Conservation (phyloP, 371 early-diverging fungal genomes). For the Mortierella sp. region DNA sequence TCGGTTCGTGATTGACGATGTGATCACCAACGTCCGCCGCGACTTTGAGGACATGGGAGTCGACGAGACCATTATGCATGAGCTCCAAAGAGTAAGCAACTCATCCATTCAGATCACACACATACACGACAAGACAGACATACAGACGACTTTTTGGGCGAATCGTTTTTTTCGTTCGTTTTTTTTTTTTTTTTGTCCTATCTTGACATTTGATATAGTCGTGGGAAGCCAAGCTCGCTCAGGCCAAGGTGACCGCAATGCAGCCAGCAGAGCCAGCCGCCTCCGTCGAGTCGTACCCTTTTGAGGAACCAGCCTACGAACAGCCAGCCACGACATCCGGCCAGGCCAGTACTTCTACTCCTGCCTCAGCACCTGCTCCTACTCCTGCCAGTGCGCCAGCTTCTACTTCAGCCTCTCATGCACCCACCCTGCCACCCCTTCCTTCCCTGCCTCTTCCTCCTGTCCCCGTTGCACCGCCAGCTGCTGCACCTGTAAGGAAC, state of each 20-base stretch:
- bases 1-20: slow-evolving; percentile 93
- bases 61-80: slow-evolving; percentile 87
- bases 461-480: slow-evolving; percentile 11
- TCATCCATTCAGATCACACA: not conserved
- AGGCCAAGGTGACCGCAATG: slow-evolving; percentile 84
- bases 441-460: slow-evolving; percentile 2
- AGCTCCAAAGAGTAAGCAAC: slow-evolving; percentile 84
- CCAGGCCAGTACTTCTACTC: not conserved
- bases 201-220: slow-evolving; percentile 59
- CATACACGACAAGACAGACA: not conserved
- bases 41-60: slow-evolving; percentile 94
- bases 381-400: slow-evolving; percentile 1
- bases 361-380: slow-evolving; percentile 5
- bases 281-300: slow-evolving; percentile 38
- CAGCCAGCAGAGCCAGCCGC: slow-evolving; percentile 64
- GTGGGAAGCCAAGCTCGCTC: slow-evolving; percentile 89
- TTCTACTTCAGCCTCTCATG: not conserved
- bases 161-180: not conserved
- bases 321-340: slow-evolving; percentile 22
- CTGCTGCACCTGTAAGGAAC: slow-evolving; percentile 4
- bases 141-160: not conserved
- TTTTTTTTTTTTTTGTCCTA: not conserved
- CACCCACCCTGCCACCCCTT: slow-evolving; percentile 3
- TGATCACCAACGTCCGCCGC: slow-evolving; percentile 88
- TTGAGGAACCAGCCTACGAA: slow-evolving; percentile 45